Percentiles rank a stretch among this genome's conserved stretches.
These are phyloP conservation scores for Staphylotrichum longicolle DNA, from an alignment of 495 filamentous ascomycete genomes.

Conservation along the genomic window DNA sequence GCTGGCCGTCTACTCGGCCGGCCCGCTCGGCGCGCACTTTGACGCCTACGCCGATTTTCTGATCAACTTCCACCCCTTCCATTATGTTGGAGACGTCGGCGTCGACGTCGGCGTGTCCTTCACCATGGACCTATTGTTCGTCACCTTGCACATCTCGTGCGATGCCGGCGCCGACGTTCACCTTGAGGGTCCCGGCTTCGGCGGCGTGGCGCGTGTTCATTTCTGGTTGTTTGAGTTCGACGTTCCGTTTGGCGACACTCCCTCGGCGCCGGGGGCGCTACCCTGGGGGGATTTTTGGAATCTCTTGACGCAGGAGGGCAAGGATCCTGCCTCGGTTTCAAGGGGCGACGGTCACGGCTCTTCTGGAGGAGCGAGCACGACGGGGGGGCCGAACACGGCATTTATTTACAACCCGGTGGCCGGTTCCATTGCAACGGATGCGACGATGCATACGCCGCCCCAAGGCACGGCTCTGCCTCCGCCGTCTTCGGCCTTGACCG, in stretches of 20 bases:
- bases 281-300: no score
- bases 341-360: no score
- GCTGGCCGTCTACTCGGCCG: slow-evolving; percentile 29
- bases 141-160: slow-evolving; percentile 34
- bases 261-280: no score
- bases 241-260: slow-evolving; percentile 40
- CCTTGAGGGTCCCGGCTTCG: slow-evolving; percentile 42
- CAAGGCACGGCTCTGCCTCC: no score
- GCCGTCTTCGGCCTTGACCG: no score
- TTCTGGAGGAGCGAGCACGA: no score
- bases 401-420: no score
- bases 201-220: slow-evolving; percentile 43
- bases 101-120: slow-evolving; percentile 42
- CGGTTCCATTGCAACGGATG: no score
- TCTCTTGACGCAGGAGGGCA: no score
- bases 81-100: slow-evolving; percentile 39
- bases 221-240: slow-evolving; percentile 44
- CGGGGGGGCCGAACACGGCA: no score
- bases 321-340: no score
- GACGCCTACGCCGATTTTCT: slow-evolving; percentile 48
- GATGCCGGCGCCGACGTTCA: slow-evolving; percentile 39
- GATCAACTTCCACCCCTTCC: slow-evolving; percentile 53
- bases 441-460: no score
- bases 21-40: slow-evolving; percentile 42
- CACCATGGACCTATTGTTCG: slow-evolving; percentile 40